Conservation (phyloP, 2,329 filamentous ascomycete species). For the Penicillium sp. region DNA sequence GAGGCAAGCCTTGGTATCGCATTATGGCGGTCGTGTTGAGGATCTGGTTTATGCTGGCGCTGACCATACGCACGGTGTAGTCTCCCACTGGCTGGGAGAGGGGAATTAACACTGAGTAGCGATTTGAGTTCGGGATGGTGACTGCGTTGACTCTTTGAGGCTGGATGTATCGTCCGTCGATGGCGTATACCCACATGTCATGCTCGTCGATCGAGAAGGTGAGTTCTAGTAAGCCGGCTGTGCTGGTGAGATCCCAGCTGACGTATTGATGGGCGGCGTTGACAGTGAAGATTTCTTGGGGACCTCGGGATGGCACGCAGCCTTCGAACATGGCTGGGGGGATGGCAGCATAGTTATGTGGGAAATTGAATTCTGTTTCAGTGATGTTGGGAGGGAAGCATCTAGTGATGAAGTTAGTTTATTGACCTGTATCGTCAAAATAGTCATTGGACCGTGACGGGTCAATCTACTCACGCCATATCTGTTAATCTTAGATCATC, state of each 20-base stretch:
- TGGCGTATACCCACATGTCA: slow-evolving; percentile 45
- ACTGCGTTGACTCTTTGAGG: slow-evolving; percentile 41
- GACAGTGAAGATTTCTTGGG: slow-evolving; percentile 32
- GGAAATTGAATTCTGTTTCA: slow-evolving; percentile 16
- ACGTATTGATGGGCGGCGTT: slow-evolving; percentile 34
- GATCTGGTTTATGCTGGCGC: slow-evolving; percentile 52
- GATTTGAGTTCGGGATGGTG: slow-evolving; percentile 36
- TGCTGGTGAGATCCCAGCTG: slow-evolving; percentile 41
- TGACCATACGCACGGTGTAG: slow-evolving; percentile 56
- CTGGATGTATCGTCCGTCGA: slow-evolving; percentile 46
- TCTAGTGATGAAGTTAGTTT: slow-evolving; percentile 8
- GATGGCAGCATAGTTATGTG: slow-evolving; percentile 19
- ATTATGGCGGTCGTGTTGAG: slow-evolving; percentile 55
- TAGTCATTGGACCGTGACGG: too few relatives aligned
- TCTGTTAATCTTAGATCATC: slow-evolving; percentile 25
- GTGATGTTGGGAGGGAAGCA: slow-evolving; percentile 26
- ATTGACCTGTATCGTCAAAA: not conserved
- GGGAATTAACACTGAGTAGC: slow-evolving; percentile 44
- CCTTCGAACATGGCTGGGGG: slow-evolving; percentile 24
- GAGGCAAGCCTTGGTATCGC: slow-evolving; percentile 34
- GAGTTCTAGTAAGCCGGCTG: slow-evolving; percentile 31
- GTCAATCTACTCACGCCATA: slow-evolving; percentile 22
- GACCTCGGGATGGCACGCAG: slow-evolving; percentile 26
- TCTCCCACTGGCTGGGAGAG: slow-evolving; percentile 47
- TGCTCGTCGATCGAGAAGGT: slow-evolving; percentile 48